Evolutionary conservation across 192 early-diverging fungal species (phyloP).

Genomic region (Linnemannia zychae): DNA sequence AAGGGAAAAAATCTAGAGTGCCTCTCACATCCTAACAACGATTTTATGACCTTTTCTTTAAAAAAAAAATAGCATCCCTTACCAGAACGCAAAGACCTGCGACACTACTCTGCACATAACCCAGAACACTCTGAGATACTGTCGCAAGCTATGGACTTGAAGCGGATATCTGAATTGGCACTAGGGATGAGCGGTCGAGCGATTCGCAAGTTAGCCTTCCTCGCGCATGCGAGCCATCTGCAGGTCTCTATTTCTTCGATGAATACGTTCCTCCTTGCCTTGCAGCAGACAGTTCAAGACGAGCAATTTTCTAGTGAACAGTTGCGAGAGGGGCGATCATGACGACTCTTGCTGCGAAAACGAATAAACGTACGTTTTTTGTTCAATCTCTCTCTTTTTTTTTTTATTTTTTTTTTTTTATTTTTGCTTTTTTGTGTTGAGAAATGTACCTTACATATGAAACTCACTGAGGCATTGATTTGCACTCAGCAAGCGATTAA

Average conservation of each 20-base stretch:
- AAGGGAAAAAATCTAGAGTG: too few relatives aligned
- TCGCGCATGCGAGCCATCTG: conserved; percentile 65
- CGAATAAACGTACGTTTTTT: not conserved
- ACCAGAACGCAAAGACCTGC: not conserved
- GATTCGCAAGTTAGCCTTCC: conserved; percentile 69
- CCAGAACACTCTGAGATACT: not conserved
- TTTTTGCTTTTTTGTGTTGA: conserved; percentile 6
- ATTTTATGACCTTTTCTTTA: not conserved
- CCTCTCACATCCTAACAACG: not conserved
- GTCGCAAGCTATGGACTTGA: conserved; percentile 11
- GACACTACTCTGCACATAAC: not conserved
- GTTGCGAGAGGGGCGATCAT: not conserved
- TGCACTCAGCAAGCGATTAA: conserved; percentile 59
- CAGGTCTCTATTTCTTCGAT: conserved; percentile 23
- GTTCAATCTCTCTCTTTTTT: not conserved
- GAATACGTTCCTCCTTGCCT: conserved; percentile 17
- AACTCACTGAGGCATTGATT: conserved; percentile 57
- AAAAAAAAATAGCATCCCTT: not conserved
- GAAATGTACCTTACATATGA: conserved; percentile 52
- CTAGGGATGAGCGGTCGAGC: conserved; percentile 63
- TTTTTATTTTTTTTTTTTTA: not conserved
- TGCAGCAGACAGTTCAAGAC: conserved; percentile 7
- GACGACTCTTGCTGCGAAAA: not conserved
- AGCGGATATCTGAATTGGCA: conserved; percentile 18
- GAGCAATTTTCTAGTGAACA: conserved; percentile 7